These are phyloP conservation scores for Westerdykella ornata DNA, from an alignment of 2,329 filamentous ascomycete genomes.

Conservation along the genomic window DNA sequence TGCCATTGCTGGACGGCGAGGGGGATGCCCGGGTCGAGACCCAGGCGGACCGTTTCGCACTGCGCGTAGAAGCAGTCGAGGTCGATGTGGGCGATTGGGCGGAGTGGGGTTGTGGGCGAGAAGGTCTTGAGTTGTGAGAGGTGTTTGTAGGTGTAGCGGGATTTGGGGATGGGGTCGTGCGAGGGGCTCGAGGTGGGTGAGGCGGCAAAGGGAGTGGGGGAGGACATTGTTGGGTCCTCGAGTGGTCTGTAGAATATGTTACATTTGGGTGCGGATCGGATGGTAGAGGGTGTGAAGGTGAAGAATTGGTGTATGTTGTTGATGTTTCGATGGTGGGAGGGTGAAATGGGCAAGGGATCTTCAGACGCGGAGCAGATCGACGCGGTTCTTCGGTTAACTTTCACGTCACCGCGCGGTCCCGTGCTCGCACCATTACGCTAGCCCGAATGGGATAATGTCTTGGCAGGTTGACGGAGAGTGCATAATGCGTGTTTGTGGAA, in stretches of 20 bases:
- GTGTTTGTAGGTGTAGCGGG: slow-evolving; percentile 79
- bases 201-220: slow-evolving; percentile 42
- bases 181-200: slow-evolving; percentile 41
- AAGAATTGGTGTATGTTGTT: background rate
- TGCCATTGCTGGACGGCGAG: slow-evolving; percentile 95
- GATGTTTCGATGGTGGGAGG: no score
- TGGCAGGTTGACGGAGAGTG: no score
- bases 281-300: background rate
- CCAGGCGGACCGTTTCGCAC: slow-evolving; percentile 86
- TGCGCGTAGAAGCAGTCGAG: slow-evolving; percentile 95
- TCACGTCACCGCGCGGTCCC: background rate
- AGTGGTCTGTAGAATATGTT: background rate
- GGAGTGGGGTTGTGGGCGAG: slow-evolving; percentile 66
- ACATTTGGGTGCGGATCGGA: background rate
- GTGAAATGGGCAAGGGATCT: no score
- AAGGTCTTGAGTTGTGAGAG: slow-evolving; percentile 68
- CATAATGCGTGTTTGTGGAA: no score
- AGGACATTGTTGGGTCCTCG: slow-evolving; percentile 37
- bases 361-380: no score
- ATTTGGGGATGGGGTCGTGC: slow-evolving; percentile 43
- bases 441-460: no score
- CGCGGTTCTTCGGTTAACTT: no score
- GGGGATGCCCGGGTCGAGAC: slow-evolving; percentile 61
- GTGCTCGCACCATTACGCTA: no score
- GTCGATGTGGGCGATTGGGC: slow-evolving; percentile 86